Conservation (phyloP, 805 yeast species). For the Yamadazyma ubonensis region DNA sequence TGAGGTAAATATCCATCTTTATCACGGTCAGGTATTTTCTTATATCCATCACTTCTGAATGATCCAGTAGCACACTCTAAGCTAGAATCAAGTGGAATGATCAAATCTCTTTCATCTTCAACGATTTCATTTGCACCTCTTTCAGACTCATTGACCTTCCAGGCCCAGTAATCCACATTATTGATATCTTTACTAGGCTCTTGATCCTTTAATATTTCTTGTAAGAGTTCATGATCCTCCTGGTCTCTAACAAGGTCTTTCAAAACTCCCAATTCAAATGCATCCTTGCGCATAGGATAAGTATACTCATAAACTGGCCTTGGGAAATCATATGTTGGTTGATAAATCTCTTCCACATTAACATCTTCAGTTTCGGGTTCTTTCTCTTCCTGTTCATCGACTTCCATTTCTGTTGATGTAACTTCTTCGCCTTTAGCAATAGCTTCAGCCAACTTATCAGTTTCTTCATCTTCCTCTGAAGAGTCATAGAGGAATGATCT, state of each 20-base stretch:
- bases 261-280: constrained; percentile 46
- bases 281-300: constrained; percentile 18
- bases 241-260: constrained; percentile 63
- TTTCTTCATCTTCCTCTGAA: constrained; percentile 25
- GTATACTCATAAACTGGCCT: constrained; percentile 52
- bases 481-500: constrained; percentile 34
- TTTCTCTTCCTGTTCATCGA: constrained; percentile 21
- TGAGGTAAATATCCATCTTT: constrained; percentile 82
- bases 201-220: constrained; percentile 36
- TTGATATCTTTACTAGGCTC: constrained; percentile 20
- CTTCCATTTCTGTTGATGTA: constrained; percentile 19
- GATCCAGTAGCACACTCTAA: constrained; percentile 53
- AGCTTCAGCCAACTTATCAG: constrained; percentile 21
- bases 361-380: constrained; percentile 29
- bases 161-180: constrained; percentile 61
- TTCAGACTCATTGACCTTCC: constrained; percentile 49
- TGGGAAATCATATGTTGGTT: constrained; percentile 54
- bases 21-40: constrained; percentile 66
- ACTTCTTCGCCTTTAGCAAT: constrained; percentile 14
- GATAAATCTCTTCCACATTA: constrained; percentile 36
- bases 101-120: constrained; percentile 27
- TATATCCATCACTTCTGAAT: constrained; percentile 71
- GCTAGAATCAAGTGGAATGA: constrained; percentile 24
- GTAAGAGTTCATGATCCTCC: constrained; percentile 65
- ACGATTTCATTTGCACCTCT: constrained; percentile 18